Conservation (phyloP, 2,329 filamentous ascomycete genomes). For the Epichloe festucae region DNA sequence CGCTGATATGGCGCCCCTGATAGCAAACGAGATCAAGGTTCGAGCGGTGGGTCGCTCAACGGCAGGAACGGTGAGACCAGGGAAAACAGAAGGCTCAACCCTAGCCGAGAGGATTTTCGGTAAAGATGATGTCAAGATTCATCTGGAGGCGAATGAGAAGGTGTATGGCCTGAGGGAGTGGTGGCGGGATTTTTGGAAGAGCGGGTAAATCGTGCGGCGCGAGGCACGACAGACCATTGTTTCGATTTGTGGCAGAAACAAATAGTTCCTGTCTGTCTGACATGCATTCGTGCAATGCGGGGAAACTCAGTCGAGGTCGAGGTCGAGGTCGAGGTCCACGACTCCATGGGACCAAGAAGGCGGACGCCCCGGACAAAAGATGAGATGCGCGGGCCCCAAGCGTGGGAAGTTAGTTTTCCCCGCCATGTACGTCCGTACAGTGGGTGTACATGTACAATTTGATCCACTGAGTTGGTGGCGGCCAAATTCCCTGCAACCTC, state of each 20-base stretch:
- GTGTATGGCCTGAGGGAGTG: conserved; percentile 82
- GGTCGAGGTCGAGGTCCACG: not conserved
- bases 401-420: too few relatives aligned
- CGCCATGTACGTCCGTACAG: too few relatives aligned
- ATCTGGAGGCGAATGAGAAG: conserved; percentile 62
- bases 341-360: not conserved
- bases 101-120: conserved; percentile 49
- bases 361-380: not conserved
- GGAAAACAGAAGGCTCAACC: conserved; percentile 25
- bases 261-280: not conserved
- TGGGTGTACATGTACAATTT: too few relatives aligned
- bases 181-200: conserved; percentile 66
- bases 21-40: conserved; percentile 60
- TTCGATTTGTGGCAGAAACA: too few relatives aligned
- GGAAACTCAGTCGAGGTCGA: not conserved
- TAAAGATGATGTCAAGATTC: conserved; percentile 37
- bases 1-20: conserved; percentile 67
- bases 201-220: not conserved
- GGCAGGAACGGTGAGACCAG: conserved; percentile 15
- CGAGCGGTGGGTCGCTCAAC: conserved; percentile 41
- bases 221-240: too few relatives aligned
- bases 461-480: not conserved
- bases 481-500: not conserved
- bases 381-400: too few relatives aligned
- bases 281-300: not conserved